These are phyloP conservation scores for Peronospora tabacina DNA, from an alignment of 352 stramenopile genomes.

Conservation along the genomic window DNA sequence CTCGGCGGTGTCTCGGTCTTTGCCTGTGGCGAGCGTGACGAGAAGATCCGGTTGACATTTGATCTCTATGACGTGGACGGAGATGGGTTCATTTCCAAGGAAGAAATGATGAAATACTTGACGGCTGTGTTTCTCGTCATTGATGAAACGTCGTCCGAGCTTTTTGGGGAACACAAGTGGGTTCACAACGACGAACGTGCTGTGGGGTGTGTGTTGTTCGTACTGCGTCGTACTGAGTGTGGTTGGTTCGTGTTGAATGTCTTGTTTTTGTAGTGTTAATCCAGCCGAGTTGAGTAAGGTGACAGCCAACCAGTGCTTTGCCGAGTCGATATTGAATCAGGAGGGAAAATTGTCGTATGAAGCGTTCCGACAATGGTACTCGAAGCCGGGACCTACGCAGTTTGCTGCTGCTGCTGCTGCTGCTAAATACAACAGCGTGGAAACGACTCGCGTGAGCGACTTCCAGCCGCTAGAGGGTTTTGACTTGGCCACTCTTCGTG, in stretches of 20 bases:
- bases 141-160: constrained; percentile 48
- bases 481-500: constrained; percentile 31
- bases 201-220: background rate
- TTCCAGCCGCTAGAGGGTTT: constrained; percentile 13
- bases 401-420: constrained; percentile 29
- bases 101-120: constrained; percentile 86
- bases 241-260: background rate
- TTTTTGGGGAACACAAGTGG: constrained; percentile 67
- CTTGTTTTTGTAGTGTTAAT: constrained; percentile 34
- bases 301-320: constrained; percentile 71
- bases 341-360: constrained; percentile 70
- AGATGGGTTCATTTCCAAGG: constrained; percentile 74
- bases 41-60: constrained; percentile 82
- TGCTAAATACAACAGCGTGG: constrained; percentile 2
- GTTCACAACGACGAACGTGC: constrained; percentile 15
- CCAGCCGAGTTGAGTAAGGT: constrained; percentile 55
- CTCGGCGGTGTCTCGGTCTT: constrained; percentile 79
- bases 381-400: constrained; percentile 46
- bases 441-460: constrained; percentile 7
- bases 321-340: constrained; percentile 49
- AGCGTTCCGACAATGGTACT: constrained; percentile 75
- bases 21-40: constrained; percentile 64
- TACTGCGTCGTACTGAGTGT: background rate
- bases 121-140: constrained; percentile 81
- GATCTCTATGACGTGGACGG: constrained; percentile 81